Percentiles rank a stretch among this genome's conserved stretches.
Evolutionary conservation across 129 eudicot species (phyloP).

Genomic region (Centrapalus pauciflorus): DNA sequence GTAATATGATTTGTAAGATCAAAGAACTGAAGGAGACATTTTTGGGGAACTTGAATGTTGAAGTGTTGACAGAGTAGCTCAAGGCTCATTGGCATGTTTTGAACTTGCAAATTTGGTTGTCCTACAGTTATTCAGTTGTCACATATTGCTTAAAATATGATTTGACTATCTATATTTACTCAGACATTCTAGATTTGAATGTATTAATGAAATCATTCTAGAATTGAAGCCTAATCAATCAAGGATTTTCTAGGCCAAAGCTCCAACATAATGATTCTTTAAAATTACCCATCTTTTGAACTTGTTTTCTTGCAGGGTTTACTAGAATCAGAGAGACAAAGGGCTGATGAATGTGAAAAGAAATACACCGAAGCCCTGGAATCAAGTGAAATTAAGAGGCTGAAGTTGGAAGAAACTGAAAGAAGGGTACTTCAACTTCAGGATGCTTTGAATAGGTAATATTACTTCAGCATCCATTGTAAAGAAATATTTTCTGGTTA

Average conservation of each 20-base stretch:
- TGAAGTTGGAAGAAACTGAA: conserved; percentile 79
- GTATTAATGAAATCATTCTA: too few relatives aligned
- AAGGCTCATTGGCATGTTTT: too few relatives aligned
- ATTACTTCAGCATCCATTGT: conserved; percentile 11
- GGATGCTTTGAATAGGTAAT: conserved; percentile 78
- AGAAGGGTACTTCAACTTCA: conserved; percentile 72
- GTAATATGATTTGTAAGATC: neutral
- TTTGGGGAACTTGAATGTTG: neutral
- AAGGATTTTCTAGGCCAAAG: too few relatives aligned
- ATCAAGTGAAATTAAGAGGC: conserved; percentile 49
- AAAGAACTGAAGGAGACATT: neutral
- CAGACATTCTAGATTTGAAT: too few relatives aligned
- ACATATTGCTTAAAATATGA: too few relatives aligned
- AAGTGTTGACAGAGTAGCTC: too few relatives aligned
- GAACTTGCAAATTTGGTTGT: too few relatives aligned
- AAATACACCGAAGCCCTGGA: conserved; percentile 52
- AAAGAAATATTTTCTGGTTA: neutral
- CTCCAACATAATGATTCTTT: too few relatives aligned
- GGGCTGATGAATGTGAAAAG: conserved; percentile 76
- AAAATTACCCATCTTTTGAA: neutral
- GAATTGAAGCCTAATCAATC: too few relatives aligned
- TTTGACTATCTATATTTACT: neutral
- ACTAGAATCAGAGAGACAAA: conserved; percentile 62
- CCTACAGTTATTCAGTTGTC: too few relatives aligned
- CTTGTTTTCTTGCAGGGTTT: conserved; percentile 39